Evolutionary conservation across 306 rosid species (phyloP).

Genomic region (Styphnolobium japonicum): DNA sequence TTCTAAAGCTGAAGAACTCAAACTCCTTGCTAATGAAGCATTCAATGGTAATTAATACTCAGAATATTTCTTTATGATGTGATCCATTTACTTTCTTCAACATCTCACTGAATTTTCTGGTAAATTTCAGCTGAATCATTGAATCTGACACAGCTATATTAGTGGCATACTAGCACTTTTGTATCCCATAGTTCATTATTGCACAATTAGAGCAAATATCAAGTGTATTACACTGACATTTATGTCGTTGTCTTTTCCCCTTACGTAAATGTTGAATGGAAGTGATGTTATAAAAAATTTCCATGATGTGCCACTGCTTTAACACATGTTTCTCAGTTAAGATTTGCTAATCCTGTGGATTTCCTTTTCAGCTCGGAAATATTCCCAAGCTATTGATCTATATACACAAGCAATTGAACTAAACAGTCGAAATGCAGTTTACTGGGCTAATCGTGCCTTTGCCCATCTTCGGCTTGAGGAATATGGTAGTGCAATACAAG

Average conservation of each 20-base stretch:
- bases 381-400: constrained; percentile 76
- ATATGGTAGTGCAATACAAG: constrained; percentile 94
- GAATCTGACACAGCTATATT: background rate
- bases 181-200: background rate
- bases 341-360: constrained; percentile 32
- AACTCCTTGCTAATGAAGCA: constrained; percentile 78
- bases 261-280: background rate
- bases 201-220: background rate
- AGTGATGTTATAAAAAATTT: background rate
- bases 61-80: background rate
- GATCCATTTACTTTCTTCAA: constrained; percentile 6
- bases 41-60: constrained; percentile 58
- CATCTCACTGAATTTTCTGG: background rate
- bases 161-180: background rate
- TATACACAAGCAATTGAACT: constrained; percentile 84
- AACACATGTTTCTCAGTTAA: background rate
- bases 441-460: constrained; percentile 92
- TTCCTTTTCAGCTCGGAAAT: constrained; percentile 79
- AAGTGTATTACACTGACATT: background rate
- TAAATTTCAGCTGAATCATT: background rate
- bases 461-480: constrained; percentile 94
- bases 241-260: background rate
- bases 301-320: background rate
- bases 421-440: constrained; percentile 77
- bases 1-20: constrained; percentile 74